These are phyloP conservation scores for Xylariaceae sp. DNA, from an alignment of 2,329 filamentous ascomycete species.

Conservation along the genomic window DNA sequence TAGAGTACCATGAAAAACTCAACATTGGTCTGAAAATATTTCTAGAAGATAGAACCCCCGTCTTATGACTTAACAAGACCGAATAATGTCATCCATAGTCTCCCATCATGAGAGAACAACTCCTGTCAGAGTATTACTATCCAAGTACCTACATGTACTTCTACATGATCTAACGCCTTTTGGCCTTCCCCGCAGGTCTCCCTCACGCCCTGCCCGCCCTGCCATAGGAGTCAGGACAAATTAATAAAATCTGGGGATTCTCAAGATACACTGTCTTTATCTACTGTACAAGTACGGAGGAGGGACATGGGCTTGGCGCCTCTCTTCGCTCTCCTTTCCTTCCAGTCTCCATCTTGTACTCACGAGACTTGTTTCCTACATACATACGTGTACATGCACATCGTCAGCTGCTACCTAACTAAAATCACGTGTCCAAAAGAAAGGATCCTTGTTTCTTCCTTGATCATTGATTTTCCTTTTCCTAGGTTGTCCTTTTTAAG, in stretches of 20 bases:
- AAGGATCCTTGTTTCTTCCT: not conserved
- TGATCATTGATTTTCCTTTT: not conserved
- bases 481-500: not conserved
- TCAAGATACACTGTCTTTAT: no score
- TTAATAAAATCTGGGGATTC: not conserved
- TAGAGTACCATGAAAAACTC: no score
- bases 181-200: not conserved
- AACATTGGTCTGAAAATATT: no score
- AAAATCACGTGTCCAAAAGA: not conserved
- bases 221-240: not conserved
- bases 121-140: no score
- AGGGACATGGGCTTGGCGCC: no score
- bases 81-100: no score
- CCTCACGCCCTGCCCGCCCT: not conserved
- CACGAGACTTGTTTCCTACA: not conserved
- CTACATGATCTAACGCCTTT: not conserved
- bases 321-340: not conserved
- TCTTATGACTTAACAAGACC: no score
- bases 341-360: not conserved
- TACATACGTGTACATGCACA: no score
- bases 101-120: no score
- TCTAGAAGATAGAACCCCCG: no score
- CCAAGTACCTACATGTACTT: no score
- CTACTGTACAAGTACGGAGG: no score
- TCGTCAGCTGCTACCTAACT: not conserved